Base-by-base conservation (phyloP, 2,329 filamentous ascomycete genomes). In the Pseudopyrenochaeta lycopersici region DNA sequence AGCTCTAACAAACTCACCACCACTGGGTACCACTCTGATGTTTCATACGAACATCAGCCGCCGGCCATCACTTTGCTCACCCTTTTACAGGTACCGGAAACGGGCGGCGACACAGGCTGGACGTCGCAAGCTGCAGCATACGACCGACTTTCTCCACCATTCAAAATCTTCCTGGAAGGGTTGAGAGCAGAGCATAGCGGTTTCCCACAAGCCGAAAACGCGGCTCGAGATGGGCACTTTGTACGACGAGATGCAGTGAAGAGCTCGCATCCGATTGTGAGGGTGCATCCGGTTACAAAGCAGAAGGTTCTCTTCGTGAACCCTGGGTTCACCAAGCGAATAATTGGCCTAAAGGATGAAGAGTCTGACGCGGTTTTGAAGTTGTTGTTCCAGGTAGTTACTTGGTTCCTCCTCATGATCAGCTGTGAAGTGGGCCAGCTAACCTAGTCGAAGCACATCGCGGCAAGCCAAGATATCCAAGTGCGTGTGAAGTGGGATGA, bases 271-370 rank as follows among this genome's bases (percentile, higher is more conserved):
- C 63, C 69, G 81, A 50, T 95, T 58, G 85, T 95, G 2, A 81
- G 90, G 14, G 92, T 90, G 1, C 91, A 95, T 71, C 90, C 91
- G 0, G 76, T 75, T 9, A 95, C 91, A 0, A 89, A 90, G 12
- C 89, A 94, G 74, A 96, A 94, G 79, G 88, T 88, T 0, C 77
- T 95, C 10, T 95, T 85, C 60, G 84, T 95, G 27, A 95, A 94
- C 71, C 88, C 88, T 2, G 89, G 92, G 68, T 95, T 94, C 77
- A 94, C 90, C 4, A 86, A 90, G 46, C 81, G 87, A 15, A 93
- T 95, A 47, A 85, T 92, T 2, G 90, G 90, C 5, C 83, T 89
- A 66, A 95, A 95, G 77, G 89, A 90, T 70, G 55, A 95, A 70
- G 91, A 96, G 72, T 90, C 87, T 1, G 91, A 94, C 58, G 81